phyloP scores from a whole-genome alignment of 2,329 filamentous ascomycete genomes.

The Volutella citrinella region DNA sequence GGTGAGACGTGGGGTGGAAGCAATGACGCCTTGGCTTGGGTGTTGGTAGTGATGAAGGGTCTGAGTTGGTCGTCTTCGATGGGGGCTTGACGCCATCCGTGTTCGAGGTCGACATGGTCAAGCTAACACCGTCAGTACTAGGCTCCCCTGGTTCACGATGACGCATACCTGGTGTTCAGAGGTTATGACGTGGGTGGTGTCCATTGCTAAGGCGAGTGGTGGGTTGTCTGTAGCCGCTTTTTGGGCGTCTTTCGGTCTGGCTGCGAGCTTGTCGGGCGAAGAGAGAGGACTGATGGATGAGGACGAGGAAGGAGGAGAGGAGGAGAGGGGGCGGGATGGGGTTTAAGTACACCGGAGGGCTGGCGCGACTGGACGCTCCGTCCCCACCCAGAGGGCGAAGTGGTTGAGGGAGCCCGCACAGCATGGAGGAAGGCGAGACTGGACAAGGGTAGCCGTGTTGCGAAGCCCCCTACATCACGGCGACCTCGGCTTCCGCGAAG shows the following conservation, averaged over 20 bases:
- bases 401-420: no score
- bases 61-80: slow-evolving; percentile 2
- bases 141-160: neutral
- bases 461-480: no score
- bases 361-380: no score
- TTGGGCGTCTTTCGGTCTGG: neutral
- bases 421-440: no score
- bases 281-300: slow-evolving; percentile 2
- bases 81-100: slow-evolving; percentile 3
- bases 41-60: neutral
- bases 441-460: no score
- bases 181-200: neutral
- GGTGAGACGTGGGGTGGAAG: slow-evolving; percentile 1
- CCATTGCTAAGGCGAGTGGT: slow-evolving; percentile 1
- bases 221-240: neutral
- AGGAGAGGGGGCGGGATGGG: neutral
- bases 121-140: slow-evolving; percentile 2
- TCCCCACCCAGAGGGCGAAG: no score
- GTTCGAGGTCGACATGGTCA: slow-evolving; percentile 1
- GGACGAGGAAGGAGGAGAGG: slow-evolving; percentile 4
- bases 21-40: slow-evolving; percentile 1
- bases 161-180: slow-evolving; percentile 1
- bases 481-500: no score
- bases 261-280: neutral
- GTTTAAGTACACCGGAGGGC: no score